Base-by-base conservation (phyloP, 768 basidiomycete species). In the Exsudoporus frostii region DNA sequence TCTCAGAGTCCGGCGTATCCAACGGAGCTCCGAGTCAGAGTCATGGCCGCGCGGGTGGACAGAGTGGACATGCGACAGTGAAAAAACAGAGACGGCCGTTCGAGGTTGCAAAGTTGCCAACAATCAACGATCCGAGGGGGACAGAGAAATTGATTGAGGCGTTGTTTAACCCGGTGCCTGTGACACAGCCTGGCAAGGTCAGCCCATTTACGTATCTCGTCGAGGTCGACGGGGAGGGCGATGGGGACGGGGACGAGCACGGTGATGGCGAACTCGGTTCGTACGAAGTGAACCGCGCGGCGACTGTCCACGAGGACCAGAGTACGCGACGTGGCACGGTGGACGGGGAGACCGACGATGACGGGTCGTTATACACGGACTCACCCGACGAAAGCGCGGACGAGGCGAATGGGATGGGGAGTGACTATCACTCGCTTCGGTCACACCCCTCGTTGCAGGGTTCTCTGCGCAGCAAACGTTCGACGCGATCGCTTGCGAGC, bases 141-240 rank as follows among this genome's bases (percentile, higher is more conserved):
- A 90, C 88, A 0, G 88, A 88, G 64, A 75, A 75, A 34, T 76
- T 92, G 38, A 90, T 91, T 63, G 90, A 92, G 50, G 83, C 86
- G 6, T 66, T 92, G 24, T 92, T 92, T 65, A 92, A 92, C 60
- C 89, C 90, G 2, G 76, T 76, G 2, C 77, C 75, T 2, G 79
- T 79, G 9, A 72, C 71, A 2, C 58, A 58, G 5, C 54, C 50
- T 1, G 45, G 24, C 32, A 53, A 52, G 37, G 54, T 69, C 19
- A 68, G 61, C 5, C 74, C 73, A 5, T 74, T 75, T 55, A 75
- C 74, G 7, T 74, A 71, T 49, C 71, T 72, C 37, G 59, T 64
- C 39, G 73, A 70, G 45, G 55, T 53, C 14, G 59, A 59, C 33
- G 68, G 49, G 10, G 61, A 66, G 8, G 62, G 56, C 6, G 57